Base-by-base conservation (phyloP, 352 stramenopile genomes). In the Globisporangium orthogonon region DNA sequence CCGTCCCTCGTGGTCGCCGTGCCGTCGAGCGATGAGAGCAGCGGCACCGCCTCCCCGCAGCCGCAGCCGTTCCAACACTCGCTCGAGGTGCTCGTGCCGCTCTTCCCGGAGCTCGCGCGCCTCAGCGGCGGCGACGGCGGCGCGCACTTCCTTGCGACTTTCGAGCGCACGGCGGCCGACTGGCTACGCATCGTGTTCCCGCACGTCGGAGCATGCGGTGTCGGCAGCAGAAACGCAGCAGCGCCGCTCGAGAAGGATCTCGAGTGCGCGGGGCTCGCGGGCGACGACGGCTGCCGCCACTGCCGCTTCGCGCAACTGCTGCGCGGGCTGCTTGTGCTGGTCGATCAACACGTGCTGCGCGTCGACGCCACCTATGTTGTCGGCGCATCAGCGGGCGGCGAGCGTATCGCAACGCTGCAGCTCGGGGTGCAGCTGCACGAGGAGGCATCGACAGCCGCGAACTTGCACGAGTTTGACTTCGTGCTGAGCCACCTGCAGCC, bases 401-500 rank as follows among this genome's bases (percentile, higher is more conserved):
- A 63, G 31, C 39, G 11, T 3, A 45, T 74, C 28, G 80, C 80
- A 55, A 90, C 74, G 50, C 70, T 90, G 51, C 72, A 75, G 48
- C 28, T 90, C 39, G 63, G 60, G 13, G 61, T 88, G 31, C 50
- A 62, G 35, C 62, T 91, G 28, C 68, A 83, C 54, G 61, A 76
- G 4, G 51, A 61, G 39, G 60, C 66, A 6, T 51, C 60, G n/a
- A 50, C 47, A 23, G 54, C 29, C 4, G 54, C 67, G 54, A 65
- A 52, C 23, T 58, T 71, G 50, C 66, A 70, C n/a, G 70, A 80
- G 3, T 89, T 87, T 57, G 74, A 84, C 23, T 69, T 87, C 29
- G 71, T 87, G 18, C 37, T 84, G 30, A 68, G 66, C 51, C 81
- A 91, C 50, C 58, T 91, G 31, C 81, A 89, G 62, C 52, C 73